phyloP scores from a whole-genome alignment of 345 rosid species.

The Mangifera indica region DNA sequence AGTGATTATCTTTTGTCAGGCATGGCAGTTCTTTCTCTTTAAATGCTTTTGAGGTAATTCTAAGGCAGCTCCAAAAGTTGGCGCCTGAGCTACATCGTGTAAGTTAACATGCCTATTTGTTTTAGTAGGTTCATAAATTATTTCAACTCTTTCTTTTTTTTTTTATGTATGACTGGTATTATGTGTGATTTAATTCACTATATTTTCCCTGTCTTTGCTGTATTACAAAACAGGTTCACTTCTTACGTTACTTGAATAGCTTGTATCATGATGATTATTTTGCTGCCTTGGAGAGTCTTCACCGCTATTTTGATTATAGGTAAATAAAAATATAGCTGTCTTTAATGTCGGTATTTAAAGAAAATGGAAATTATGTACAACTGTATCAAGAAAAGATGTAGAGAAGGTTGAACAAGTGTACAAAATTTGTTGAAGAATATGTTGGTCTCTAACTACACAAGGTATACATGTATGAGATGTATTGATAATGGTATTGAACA shows the following conservation, averaged over 20 bases:
- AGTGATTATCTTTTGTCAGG: slow-evolving; percentile 42
- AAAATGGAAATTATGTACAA: not conserved
- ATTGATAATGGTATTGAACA: not conserved
- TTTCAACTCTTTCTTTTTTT: not conserved
- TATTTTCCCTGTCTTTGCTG: slow-evolving; percentile 6
- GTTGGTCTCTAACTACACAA: not conserved
- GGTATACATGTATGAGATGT: not conserved
- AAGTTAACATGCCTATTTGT: slow-evolving; percentile 30
- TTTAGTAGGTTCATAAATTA: not conserved
- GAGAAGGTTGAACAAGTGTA: no score
- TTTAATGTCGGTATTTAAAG: not conserved
- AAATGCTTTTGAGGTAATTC: slow-evolving; percentile 60
- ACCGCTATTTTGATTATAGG: slow-evolving; percentile 94
- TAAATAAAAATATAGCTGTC: slow-evolving; percentile 31
- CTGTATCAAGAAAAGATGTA: not conserved
- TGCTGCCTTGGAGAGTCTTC: slow-evolving; percentile 89
- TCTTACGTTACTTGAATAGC: slow-evolving; percentile 82
- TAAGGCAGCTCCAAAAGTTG: slow-evolving; percentile 71
- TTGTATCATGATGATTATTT: slow-evolving; percentile 86
- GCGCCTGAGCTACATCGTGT: slow-evolving; percentile 97
- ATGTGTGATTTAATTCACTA: slow-evolving; percentile 15
- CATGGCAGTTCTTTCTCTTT: slow-evolving; percentile 68
- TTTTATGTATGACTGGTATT: slow-evolving; percentile 6
- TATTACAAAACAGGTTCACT: slow-evolving; percentile 70
- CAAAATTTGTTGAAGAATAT: not conserved